Base-by-base conservation (phyloP, 352 stramenopile species). In the Phytophthora quininea region DNA sequence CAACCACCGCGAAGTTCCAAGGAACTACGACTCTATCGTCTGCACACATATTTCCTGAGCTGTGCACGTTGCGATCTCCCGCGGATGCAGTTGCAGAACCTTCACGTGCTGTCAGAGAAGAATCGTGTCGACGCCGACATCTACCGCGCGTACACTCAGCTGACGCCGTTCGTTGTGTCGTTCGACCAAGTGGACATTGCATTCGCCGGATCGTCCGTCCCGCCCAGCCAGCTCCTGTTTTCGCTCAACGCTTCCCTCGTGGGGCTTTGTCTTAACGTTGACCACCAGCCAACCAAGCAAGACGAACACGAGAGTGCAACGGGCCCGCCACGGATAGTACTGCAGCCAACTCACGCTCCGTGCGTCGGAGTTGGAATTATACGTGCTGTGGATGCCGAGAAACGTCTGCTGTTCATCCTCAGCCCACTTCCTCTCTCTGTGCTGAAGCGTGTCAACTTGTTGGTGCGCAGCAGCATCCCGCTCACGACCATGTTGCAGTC, bases 21-120 rank as follows among this genome's bases (percentile, higher is more conserved):
- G 62, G 89, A 96, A 27, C 80, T 95, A 71, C 87, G 89, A 4
- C 53, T 87, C 3, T 96, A 93, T 43, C 87, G 89, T 2, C 77
- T 89, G 35, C 84, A 93, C 64, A 83, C 84, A 42, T 96, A 96
- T 70, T 96, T 96, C 62, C 60, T 96, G 9, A 69, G 71, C 19
- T 67, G 69, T 47, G 66, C 63, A 14, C 42, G 19, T 1, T 85
- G 74, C 62, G n/a, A 58, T 14, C 59, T 90, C 4, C 37, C 74
- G 11, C 80, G 82, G 0, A 3, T 58, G 5, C 67, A 76, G 49
- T 64, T 94, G 27, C 84, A 91, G 64, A 91, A 90, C 49, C 69
- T 93, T 15, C 82, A 92, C 51, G 82, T 90, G 27, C 58, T 87
- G 1, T 81, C 84, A 0, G 84, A 93, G 62, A 91, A 90, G 64